Conservation (phyloP, 345 rosid genomes). For the Sonneratia caseolaris region DNA sequence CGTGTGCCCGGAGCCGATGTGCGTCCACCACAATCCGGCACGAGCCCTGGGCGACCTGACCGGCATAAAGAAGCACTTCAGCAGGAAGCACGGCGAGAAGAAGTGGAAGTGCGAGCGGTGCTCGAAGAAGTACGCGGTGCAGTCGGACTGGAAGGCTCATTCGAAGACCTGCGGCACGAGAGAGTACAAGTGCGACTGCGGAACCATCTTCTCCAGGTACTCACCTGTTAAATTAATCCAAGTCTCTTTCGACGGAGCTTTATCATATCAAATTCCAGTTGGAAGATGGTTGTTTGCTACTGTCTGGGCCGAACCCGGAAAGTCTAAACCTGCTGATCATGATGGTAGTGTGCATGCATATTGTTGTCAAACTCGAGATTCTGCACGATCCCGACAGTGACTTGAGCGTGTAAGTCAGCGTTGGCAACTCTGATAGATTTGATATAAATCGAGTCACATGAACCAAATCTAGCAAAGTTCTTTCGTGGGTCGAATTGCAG, state of each 20-base stretch:
- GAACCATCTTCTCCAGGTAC: conserved; percentile 16
- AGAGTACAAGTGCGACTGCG: conserved; percentile 18
- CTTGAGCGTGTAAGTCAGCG: no score
- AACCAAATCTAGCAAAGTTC: no score
- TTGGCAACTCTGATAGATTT: no score
- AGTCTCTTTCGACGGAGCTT: no score
- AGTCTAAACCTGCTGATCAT: no score
- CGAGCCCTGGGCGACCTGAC: conserved; percentile 14
- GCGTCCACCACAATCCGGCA: conserved; percentile 16
- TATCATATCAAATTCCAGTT: no score
- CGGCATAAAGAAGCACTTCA: conserved; percentile 20
- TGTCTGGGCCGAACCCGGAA: no score
- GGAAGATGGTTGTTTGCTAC: not conserved
- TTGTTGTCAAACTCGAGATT: not conserved
- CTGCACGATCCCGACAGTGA: not conserved
- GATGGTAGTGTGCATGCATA: no score
- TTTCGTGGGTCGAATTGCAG: no score
- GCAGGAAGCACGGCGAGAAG: conserved; percentile 19
- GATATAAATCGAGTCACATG: no score
- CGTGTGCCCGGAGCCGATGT: conserved; percentile 14
- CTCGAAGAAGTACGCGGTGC: conserved; percentile 17
- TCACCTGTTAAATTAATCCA: no score
- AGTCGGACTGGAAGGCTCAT: conserved; percentile 18
- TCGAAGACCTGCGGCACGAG: conserved; percentile 19
- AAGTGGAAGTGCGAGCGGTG: conserved; percentile 23